phyloP scores from a whole-genome alignment of 2,329 filamentous ascomycete genomes.

The Colletotrichum sp. region DNA sequence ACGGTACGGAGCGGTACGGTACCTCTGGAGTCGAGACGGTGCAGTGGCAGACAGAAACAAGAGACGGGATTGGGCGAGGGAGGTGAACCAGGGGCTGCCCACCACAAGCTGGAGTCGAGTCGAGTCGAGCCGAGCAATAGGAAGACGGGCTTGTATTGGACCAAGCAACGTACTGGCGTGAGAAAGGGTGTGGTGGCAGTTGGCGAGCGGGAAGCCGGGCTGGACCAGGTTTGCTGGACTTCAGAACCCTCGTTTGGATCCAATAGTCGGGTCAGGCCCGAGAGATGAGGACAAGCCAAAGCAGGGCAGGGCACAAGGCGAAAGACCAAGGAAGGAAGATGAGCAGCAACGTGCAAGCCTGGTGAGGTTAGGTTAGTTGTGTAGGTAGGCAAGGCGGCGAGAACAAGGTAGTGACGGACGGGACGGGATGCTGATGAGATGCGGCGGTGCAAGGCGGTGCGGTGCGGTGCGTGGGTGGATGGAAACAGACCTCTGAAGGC shows the following conservation, averaged over 20 bases:
- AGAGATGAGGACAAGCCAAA: background rate
- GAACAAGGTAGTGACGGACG: background rate
- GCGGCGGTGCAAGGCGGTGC: constrained; percentile 13
- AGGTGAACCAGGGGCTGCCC: constrained; percentile 12
- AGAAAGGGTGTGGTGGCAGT: background rate
- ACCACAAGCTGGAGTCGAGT: constrained; percentile 15
- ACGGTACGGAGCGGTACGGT: constrained; percentile 3
- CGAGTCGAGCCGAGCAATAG: background rate
- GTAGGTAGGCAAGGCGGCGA: background rate
- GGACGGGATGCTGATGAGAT: constrained; percentile 11
- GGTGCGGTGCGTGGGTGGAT: background rate
- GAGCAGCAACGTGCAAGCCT: background rate
- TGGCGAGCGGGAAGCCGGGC: background rate
- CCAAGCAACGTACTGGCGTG: constrained; percentile 1
- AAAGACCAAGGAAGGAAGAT: background rate
- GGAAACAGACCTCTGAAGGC: background rate
- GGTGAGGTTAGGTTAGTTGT: background rate
- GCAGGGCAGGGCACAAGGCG: background rate
- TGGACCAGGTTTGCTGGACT: background rate
- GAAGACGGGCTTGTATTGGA: constrained; percentile 10
- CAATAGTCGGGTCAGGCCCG: background rate
- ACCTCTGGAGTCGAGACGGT: background rate
- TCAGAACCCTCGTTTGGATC: background rate
- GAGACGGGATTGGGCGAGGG: constrained; percentile 19
- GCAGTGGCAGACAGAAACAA: constrained; percentile 8